Percentiles rank a stretch among this genome's conserved stretches.
These are phyloP conservation scores for Fagopyrum homotropicum DNA, from an alignment of 148 eudicot species.

Conservation along the genomic window DNA sequence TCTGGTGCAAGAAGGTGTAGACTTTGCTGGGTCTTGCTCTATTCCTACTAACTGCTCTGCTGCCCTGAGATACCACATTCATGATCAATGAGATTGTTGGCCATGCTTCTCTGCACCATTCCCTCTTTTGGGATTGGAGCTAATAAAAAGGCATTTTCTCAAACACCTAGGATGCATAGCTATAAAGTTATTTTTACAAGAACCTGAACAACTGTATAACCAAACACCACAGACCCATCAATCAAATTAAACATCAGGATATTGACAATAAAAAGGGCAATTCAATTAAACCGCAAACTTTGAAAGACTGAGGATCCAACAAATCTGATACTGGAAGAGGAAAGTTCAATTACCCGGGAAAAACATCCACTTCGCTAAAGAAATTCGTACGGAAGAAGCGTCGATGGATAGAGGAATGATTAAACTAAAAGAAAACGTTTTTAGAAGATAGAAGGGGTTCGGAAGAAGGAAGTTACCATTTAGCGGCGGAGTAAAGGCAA, in stretches of 20 bases:
- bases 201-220: not conserved
- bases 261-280: not conserved
- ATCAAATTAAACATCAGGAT: not conserved
- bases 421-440: not conserved
- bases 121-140: not conserved
- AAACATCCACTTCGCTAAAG: not conserved
- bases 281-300: not conserved
- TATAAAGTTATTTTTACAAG: not conserved
- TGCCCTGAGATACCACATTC: constrained; percentile 44
- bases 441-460: constrained; percentile 10
- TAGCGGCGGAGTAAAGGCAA: constrained; percentile 84
- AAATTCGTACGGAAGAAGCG: not conserved
- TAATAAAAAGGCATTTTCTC: constrained; percentile 4
- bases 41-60: constrained; percentile 92
- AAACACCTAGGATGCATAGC: not conserved
- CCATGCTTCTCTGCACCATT: constrained; percentile 11
- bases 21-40: constrained; percentile 90
- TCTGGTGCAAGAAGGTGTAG: constrained; percentile 79
- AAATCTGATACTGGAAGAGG: not conserved
- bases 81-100: constrained; percentile 3
- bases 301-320: not conserved
- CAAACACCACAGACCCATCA: not conserved
- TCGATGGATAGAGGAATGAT: not conserved
- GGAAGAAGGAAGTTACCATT: constrained; percentile 43
- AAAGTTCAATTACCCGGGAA: not conserved